Conservation (phyloP, 306 rosid species). For the Medicago ruthenica region DNA sequence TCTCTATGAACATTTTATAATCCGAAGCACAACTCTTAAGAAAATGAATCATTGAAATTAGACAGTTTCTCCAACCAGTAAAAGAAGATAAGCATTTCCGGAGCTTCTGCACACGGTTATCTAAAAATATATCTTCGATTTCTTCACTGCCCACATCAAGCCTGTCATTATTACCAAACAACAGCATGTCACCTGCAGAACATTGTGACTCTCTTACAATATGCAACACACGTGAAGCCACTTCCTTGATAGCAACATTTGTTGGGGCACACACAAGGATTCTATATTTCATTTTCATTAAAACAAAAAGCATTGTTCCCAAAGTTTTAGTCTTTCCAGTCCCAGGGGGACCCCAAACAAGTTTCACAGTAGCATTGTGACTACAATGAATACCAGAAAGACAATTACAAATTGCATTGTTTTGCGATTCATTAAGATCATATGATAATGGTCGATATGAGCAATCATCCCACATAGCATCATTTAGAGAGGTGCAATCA, state of each 20-base stretch:
- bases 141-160: not conserved
- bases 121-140: not conserved
- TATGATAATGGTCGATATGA: constrained; percentile 6
- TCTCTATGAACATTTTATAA: not conserved
- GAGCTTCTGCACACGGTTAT: not conserved
- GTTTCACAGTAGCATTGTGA: constrained; percentile 46
- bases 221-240: not conserved
- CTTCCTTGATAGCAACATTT: not conserved
- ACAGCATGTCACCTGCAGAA: not conserved
- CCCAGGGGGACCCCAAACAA: constrained; percentile 88
- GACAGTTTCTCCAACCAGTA: not conserved
- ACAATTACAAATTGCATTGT: constrained; percentile 53
- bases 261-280: constrained; percentile 64
- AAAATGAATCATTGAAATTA: not conserved
- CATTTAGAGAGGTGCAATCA: not conserved
- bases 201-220: not conserved
- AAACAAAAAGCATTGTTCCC: constrained; percentile 48
- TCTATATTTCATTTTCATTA: constrained; percentile 51
- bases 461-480: not conserved
- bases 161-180: not conserved
- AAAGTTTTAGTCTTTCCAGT: constrained; percentile 74
- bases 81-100: not conserved
- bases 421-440: constrained; percentile 59
- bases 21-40: not conserved
- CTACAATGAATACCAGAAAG: constrained; percentile 41